Evolutionary conservation across 352 stramenopile species (phyloP).

Genomic region (Vaucheria bursata): DNA sequence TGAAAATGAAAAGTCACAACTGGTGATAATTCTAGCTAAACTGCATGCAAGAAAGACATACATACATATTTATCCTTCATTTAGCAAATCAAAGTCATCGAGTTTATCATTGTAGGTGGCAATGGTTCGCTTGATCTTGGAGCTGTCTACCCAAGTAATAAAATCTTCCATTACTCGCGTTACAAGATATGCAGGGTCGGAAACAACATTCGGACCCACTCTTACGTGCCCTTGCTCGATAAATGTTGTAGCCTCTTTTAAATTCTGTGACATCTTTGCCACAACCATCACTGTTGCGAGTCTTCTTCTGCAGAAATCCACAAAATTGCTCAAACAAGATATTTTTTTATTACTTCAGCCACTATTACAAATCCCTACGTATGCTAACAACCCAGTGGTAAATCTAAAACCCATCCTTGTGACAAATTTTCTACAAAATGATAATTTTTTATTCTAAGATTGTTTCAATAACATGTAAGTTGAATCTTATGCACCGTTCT

Average conservation of each 20-base stretch:
- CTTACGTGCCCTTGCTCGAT: slow-evolving; percentile 92
- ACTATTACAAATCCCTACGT: too few relatives aligned
- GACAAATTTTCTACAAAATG: too few relatives aligned
- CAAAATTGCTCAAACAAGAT: too few relatives aligned
- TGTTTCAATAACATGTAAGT: too few relatives aligned
- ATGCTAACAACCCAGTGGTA: too few relatives aligned
- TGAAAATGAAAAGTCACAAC: too few relatives aligned
- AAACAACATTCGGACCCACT: slow-evolving; percentile 64
- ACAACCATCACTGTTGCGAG: slow-evolving; percentile 97
- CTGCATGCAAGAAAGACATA: too few relatives aligned
- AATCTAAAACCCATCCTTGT: too few relatives aligned
- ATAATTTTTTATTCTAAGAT: too few relatives aligned
- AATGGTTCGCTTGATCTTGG: slow-evolving; percentile 92
- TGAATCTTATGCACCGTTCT: too few relatives aligned
- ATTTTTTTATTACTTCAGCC: too few relatives aligned
- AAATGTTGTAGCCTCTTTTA: slow-evolving; percentile 93
- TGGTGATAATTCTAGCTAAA: too few relatives aligned
- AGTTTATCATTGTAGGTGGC: slow-evolving; percentile 99
- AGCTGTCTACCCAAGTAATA: slow-evolving; percentile 96
- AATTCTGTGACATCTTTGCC: slow-evolving; percentile 96
- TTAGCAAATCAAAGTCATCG: slow-evolving; percentile 98
- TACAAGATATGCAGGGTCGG: slow-evolving; percentile 75
- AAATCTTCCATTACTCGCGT: slow-evolving; percentile 98
- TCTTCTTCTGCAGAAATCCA: slow-evolving; percentile 73
- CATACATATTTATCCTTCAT: slow-evolving; percentile 68